Conservation (phyloP, 1,284 basidiomycete genomes). For the Cutaneotrichosporon dermatis region DNA sequence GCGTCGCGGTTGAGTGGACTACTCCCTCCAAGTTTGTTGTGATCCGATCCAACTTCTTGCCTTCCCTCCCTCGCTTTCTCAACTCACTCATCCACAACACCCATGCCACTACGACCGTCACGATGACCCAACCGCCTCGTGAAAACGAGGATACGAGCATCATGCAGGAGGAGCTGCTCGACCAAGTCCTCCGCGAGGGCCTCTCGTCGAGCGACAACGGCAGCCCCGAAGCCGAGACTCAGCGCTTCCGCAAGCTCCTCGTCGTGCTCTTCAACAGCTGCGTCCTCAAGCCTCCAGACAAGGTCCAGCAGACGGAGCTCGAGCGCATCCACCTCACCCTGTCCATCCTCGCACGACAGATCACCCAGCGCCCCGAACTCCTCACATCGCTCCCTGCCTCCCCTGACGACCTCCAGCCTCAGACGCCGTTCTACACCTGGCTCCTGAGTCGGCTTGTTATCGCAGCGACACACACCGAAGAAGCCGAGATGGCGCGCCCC, state of each 20-base stretch:
- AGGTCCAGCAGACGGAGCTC: not conserved
- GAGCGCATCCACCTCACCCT: conserved; percentile 34
- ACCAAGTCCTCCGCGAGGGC: conserved; percentile 36
- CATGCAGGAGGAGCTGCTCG: conserved; percentile 27
- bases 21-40: not conserved
- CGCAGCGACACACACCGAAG: conserved; percentile 24
- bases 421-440: conserved; percentile 38
- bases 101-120: not conserved
- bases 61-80: not conserved
- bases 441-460: conserved; percentile 37
- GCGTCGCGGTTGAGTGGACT: conserved; percentile 10
- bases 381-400: conserved; percentile 5
- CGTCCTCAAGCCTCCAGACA: conserved; percentile 25
- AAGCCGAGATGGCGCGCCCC: not conserved
- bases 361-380: conserved; percentile 25
- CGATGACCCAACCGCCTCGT: not conserved
- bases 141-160: too few relatives aligned
- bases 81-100: not conserved
- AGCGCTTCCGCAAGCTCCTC: conserved; percentile 33
- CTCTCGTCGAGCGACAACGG: conserved; percentile 25
- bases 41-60: not conserved
- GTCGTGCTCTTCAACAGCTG: conserved; percentile 37
- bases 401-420: too few relatives aligned
- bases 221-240: conserved; percentile 10
- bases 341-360: conserved; percentile 31